A percentile compares a stretch with the other conserved stretches of the same genome.
Evolutionary conservation across 2,329 filamentous ascomycete genomes (phyloP).

Genomic region (Aplosporella prunicola): DNA sequence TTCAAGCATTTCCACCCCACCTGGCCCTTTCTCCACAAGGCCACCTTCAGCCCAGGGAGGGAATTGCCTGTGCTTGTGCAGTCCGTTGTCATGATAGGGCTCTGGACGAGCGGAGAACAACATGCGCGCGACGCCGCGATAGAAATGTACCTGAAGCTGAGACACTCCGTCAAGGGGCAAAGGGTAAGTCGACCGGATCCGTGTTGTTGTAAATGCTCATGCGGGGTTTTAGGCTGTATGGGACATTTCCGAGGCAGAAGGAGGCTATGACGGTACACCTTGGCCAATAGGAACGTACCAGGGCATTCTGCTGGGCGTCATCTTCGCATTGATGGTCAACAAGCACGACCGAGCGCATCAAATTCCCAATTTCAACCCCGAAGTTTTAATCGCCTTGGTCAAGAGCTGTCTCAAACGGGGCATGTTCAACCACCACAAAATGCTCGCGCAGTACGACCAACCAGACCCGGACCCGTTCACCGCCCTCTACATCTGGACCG

Average conservation of each 20-base stretch:
- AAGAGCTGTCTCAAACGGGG: not conserved
- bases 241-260: not conserved
- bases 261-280: too few species aligned
- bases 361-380: not conserved
- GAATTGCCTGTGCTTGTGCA: slow-evolving; percentile 6
- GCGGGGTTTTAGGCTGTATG: slow-evolving; percentile 3
- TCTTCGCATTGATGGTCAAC: slow-evolving; percentile 2
- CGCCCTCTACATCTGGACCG: not conserved
- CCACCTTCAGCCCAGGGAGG: slow-evolving; percentile 2
- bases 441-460: slow-evolving; percentile 1
- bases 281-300: slow-evolving; percentile 7
- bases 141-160: not conserved
- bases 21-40: slow-evolving; percentile 7
- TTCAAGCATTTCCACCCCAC: slow-evolving; percentile 2
- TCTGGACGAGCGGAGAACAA: not conserved
- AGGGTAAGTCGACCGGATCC: too few species aligned
- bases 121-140: not conserved
- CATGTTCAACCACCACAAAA: not conserved
- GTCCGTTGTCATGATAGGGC: slow-evolving; percentile 5
- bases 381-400: slow-evolving; percentile 1
- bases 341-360: not conserved
- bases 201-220: too few species aligned
- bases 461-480: not conserved
- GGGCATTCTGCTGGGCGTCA: slow-evolving; percentile 5
- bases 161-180: not conserved